Percentiles rank a stretch among this genome's conserved stretches.
Evolutionary conservation across 139 green algal species (phyloP).

Genomic region (Closterium sp.): DNA sequence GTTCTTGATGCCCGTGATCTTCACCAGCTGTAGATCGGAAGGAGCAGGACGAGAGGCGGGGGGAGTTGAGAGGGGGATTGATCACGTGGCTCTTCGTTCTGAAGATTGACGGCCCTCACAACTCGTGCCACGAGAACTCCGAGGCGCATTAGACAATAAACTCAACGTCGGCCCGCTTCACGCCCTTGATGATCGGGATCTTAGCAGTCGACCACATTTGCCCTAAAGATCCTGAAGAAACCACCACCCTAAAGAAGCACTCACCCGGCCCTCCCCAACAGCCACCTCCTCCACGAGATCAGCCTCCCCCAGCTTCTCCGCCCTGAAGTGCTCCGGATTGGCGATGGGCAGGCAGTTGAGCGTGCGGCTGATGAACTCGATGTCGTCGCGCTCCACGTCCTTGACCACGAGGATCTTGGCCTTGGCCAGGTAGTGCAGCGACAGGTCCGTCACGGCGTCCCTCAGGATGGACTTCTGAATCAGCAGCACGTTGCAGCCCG

Average conservation of each 20-base stretch:
- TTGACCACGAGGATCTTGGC: slow-evolving; percentile 99
- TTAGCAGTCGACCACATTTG: no score
- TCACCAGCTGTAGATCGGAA: slow-evolving; percentile 68
- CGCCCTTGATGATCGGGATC: no score
- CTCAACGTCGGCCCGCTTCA: no score
- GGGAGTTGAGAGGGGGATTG: neutral
- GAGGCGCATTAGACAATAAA: no score
- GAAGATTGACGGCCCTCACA: no score
- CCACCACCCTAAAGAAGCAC: neutral
- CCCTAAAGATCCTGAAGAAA: no score
- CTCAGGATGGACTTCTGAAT: slow-evolving; percentile 98
- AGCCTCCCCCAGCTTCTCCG: slow-evolving; percentile 92
- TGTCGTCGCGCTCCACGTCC: slow-evolving; percentile 97
- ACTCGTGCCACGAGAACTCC: no score
- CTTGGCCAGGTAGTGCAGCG: slow-evolving; percentile 93
- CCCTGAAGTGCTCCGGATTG: slow-evolving; percentile 91
- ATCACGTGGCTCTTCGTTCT: no score
- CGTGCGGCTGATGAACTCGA: slow-evolving; percentile 98
- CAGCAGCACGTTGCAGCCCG: slow-evolving; percentile 95
- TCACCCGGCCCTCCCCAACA: slow-evolving; percentile 49
- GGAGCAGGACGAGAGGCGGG: neutral
- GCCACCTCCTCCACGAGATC: slow-evolving; percentile 80
- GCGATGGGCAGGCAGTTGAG: slow-evolving; percentile 92
- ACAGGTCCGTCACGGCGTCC: slow-evolving; percentile 94
- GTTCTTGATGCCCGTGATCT: slow-evolving; percentile 91